These are phyloP conservation scores for Dryas integrifolia DNA, from an alignment of 331 rosid species.

Conservation along the genomic window DNA sequence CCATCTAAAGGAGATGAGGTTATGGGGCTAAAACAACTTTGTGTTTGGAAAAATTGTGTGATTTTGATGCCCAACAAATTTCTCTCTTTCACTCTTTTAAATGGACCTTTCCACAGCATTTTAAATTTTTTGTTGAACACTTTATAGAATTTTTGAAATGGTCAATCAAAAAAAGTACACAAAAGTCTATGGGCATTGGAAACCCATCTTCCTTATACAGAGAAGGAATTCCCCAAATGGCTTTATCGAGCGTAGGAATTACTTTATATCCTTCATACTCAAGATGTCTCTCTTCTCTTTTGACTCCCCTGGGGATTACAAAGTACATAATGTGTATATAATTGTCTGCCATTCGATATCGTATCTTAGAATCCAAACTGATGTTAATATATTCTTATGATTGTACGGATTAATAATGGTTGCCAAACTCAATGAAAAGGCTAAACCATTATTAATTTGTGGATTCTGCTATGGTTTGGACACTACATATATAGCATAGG, in stretches of 20 bases:
- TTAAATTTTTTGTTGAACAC: conserved; percentile 42
- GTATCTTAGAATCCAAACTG: conserved; percentile 14
- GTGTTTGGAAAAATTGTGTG: conserved; percentile 19
- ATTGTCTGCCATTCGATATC: neutral
- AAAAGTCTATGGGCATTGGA: conserved; percentile 21
- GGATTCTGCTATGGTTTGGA: neutral
- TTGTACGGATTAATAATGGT: conserved; percentile 25
- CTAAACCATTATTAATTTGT: neutral
- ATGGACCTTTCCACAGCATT: conserved; percentile 37
- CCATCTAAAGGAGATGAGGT: neutral
- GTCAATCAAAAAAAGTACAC: conserved; percentile 27
- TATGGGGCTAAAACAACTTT: conserved; percentile 19
- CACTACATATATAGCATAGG: neutral
- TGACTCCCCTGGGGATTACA: conserved; percentile 44
- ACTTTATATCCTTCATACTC: conserved; percentile 50
- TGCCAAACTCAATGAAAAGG: conserved; percentile 31
- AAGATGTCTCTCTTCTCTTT: conserved; percentile 55
- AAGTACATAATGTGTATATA: conserved; percentile 9
- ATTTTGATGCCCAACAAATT: conserved; percentile 43
- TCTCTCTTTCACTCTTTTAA: conserved; percentile 35
- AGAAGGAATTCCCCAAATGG: conserved; percentile 32
- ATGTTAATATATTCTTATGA: conserved; percentile 28
- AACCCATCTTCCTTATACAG: conserved; percentile 25
- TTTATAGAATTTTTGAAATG: conserved; percentile 35
- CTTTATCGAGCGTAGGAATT: conserved; percentile 56